Percentiles rank a stretch among this genome's conserved stretches.
Evolutionary conservation across 306 rosid species (phyloP).

Genomic region (Vigna nakashimae): DNA sequence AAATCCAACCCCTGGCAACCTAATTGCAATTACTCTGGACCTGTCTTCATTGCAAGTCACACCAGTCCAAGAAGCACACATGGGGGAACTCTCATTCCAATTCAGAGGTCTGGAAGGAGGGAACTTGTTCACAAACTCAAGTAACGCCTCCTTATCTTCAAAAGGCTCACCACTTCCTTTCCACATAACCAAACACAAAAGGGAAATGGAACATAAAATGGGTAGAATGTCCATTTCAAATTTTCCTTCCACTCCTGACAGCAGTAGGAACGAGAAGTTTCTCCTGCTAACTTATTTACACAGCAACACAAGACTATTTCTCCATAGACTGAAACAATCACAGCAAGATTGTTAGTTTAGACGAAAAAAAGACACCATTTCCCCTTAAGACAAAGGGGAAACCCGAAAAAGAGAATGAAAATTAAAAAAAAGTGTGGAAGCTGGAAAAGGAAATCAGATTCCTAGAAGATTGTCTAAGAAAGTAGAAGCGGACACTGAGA

Average conservation of each 20-base stretch:
- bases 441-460: slow-evolving; percentile 51
- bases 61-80: slow-evolving; percentile 85
- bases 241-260: slow-evolving; percentile 33
- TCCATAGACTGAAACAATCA: slow-evolving; percentile 46
- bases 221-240: slow-evolving; percentile 51
- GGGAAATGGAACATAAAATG: slow-evolving; percentile 50
- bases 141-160: slow-evolving; percentile 76
- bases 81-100: slow-evolving; percentile 66
- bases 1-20: slow-evolving; percentile 91
- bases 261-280: slow-evolving; percentile 60
- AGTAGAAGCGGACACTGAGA: slow-evolving; percentile 65
- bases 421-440: slow-evolving; percentile 31
- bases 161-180: slow-evolving; percentile 70
- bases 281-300: slow-evolving; percentile 50
- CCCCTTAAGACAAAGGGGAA: slow-evolving; percentile 43
- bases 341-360: slow-evolving; percentile 34
- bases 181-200: slow-evolving; percentile 56
- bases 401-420: slow-evolving; percentile 36
- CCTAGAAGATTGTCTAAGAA: slow-evolving; percentile 77
- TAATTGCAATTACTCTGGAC: slow-evolving; percentile 67
- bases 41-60: slow-evolving; percentile 71
- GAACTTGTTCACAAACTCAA: slow-evolving; percentile 66
- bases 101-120: slow-evolving; percentile 82
- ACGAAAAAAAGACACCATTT: background rate
- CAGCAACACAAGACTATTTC: slow-evolving; percentile 27